Evolutionary conservation across 2,329 filamentous ascomycete species (phyloP).

Genomic region (Rhexocercosporidium sp.): DNA sequence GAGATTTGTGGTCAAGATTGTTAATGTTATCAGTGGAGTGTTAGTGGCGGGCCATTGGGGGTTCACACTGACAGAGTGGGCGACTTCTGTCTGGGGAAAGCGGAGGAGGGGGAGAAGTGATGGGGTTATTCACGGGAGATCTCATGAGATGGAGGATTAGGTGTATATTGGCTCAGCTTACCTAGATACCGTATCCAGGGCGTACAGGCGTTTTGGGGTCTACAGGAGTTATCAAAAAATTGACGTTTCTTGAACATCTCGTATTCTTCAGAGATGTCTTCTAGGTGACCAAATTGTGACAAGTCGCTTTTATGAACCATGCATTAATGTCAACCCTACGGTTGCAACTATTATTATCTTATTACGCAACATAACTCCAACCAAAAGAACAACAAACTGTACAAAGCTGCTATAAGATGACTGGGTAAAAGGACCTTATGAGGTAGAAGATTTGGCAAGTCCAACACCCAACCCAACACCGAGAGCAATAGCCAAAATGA

Average conservation of each 20-base stretch:
- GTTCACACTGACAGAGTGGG: constrained; percentile 84
- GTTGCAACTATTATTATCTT: constrained; percentile 11
- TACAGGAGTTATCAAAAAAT: background rate
- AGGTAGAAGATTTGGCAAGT: constrained; percentile 31
- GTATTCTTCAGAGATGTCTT: background rate
- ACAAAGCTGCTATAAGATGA: background rate
- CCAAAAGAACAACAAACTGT: background rate
- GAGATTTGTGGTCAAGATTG: constrained; percentile 76
- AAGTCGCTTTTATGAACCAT: background rate
- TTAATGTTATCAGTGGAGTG: constrained; percentile 91
- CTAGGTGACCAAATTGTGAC: background rate
- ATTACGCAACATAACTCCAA: constrained; percentile 10
- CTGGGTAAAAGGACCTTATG: background rate
- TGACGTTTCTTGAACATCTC: background rate
- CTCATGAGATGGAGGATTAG: constrained; percentile 39
- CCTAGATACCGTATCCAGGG: constrained; percentile 8
- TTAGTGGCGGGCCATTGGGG: constrained; percentile 94
- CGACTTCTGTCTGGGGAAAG: constrained; percentile 57
- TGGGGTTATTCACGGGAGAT: constrained; percentile 43
- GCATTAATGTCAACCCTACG: constrained; percentile 17
- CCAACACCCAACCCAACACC: constrained; percentile 51
- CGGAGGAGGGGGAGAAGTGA: constrained; percentile 42
- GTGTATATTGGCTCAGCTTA: constrained; percentile 17
- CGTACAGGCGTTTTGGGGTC: constrained; percentile 12
- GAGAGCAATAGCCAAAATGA: constrained; percentile 62